phyloP scores from a whole-genome alignment of 345 rosid species.

The Bruguiera sexangula region DNA sequence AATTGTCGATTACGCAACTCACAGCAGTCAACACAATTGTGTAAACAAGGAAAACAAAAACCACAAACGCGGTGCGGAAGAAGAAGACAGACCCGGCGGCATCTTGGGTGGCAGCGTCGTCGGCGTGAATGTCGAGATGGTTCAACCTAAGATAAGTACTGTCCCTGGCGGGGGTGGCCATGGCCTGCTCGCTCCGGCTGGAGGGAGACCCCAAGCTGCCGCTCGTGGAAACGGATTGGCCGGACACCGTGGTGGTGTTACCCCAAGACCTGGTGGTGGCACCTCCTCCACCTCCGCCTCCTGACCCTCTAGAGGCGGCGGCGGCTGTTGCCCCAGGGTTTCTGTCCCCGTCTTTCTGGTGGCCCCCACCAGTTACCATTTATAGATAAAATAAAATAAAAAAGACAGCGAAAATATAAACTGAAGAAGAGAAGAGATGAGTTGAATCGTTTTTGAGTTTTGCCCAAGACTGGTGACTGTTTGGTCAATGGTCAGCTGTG shows the following conservation, averaged over 20 bases:
- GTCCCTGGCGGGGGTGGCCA: conserved; percentile 78
- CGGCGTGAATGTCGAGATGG: conserved; percentile 87
- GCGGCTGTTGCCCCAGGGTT: conserved; percentile 19
- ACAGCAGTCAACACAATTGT: background rate
- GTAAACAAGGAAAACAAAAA: background rate
- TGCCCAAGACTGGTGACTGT: too few relatives aligned
- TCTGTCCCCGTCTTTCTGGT: conserved; percentile 51
- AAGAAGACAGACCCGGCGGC: conserved; percentile 46
- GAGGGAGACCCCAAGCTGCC: conserved; percentile 96
- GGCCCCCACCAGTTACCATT: conserved; percentile 31
- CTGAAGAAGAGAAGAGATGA: too few relatives aligned
- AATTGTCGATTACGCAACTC: conserved; percentile 1
- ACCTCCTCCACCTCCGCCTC: conserved; percentile 24
- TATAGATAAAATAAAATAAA: background rate
- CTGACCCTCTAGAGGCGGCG: conserved; percentile 36
- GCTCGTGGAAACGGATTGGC: conserved; percentile 82
- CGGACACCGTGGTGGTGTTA: conserved; percentile 50
- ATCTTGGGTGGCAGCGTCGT: conserved; percentile 85
- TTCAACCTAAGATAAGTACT: conserved; percentile 55
- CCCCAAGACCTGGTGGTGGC: conserved; percentile 73
- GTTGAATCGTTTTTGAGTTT: too few relatives aligned
- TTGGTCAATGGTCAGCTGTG: too few relatives aligned
- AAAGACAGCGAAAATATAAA: too few relatives aligned
- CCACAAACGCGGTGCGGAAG: background rate
- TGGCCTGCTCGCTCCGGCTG: conserved; percentile 61